Conservation (phyloP, 2,329 filamentous ascomycete species). For the Furcasterigmium sp. region DNA sequence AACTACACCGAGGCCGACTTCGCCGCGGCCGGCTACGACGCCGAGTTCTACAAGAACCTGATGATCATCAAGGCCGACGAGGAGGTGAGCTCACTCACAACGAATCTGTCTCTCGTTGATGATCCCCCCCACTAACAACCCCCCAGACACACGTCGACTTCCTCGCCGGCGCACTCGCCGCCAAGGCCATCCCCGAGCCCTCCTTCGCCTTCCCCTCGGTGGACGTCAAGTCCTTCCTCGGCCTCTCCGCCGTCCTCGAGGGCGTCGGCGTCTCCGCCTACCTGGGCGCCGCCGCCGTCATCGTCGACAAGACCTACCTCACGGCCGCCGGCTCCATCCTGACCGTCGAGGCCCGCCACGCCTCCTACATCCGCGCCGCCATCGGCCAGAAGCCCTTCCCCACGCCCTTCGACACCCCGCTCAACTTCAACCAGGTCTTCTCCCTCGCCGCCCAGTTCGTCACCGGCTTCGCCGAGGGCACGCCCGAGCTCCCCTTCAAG, state of each 20-base stretch:
- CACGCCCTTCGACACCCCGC: conserved; percentile 54
- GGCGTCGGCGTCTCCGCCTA: conserved; percentile 62
- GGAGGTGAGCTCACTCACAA: conserved; percentile 10
- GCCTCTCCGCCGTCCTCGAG: conserved; percentile 58
- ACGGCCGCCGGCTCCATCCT: conserved; percentile 58
- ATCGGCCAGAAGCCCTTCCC: conserved; percentile 47
- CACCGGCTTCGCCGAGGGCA: conserved; percentile 47
- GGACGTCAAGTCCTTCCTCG: conserved; percentile 51
- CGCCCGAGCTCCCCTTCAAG: conserved; percentile 52
- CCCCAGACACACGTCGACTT: conserved; percentile 49
- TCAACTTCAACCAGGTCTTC: conserved; percentile 54
- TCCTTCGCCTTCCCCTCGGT: conserved; percentile 50
- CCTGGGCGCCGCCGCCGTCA: conserved; percentile 55
- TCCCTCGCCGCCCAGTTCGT: conserved; percentile 62
- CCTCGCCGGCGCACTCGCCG: conserved; percentile 43
- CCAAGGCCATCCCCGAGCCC: conserved; percentile 32
- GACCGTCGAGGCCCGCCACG: conserved; percentile 60
- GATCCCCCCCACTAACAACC: neutral
- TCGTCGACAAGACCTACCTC: conserved; percentile 52
- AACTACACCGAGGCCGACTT: conserved; percentile 53
- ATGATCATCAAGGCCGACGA: conserved; percentile 53
- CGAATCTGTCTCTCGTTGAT: no score
- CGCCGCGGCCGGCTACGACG: conserved; percentile 41
- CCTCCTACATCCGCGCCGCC: conserved; percentile 51
- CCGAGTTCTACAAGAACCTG: conserved; percentile 52